Percentiles rank a stretch among this genome's conserved stretches.
Conservation (phyloP, 2,329 filamentous ascomycete species). For the Amylocarpus encephaloides region DNA sequence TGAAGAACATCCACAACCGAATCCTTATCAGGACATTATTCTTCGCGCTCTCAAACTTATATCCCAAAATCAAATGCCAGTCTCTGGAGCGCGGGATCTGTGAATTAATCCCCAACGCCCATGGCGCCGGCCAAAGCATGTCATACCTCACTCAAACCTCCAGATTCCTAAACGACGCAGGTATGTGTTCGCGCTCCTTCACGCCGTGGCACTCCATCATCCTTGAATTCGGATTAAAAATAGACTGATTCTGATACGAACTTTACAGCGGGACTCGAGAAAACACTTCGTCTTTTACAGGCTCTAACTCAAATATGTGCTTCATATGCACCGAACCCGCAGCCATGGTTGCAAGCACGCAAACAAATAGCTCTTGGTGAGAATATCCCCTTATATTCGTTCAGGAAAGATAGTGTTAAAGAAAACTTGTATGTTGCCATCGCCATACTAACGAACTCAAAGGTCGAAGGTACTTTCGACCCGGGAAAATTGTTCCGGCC, state of each 20-base stretch:
- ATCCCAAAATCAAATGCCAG: too few species aligned
- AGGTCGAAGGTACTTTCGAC: conserved; percentile 58
- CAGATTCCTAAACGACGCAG: conserved; percentile 24
- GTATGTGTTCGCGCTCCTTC: conserved; percentile 9
- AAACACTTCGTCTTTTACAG: conserved; percentile 53
- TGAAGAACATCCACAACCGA: too few species aligned
- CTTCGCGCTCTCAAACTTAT: background rate
- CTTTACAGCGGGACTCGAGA: conserved; percentile 51
- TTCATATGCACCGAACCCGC: conserved; percentile 38
- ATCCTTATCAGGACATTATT: background rate
- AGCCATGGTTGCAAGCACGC: conserved; percentile 34
- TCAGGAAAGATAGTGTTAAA: too few species aligned
- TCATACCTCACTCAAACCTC: conserved; percentile 15
- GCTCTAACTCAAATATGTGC: conserved; percentile 43
- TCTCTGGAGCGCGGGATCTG: background rate
- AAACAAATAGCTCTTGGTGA: conserved; percentile 39
- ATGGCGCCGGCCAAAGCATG: conserved; percentile 1
- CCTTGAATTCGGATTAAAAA: background rate
- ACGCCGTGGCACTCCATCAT: background rate
- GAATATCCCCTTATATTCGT: conserved; percentile 9
- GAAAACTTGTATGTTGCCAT: too few species aligned
- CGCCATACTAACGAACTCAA: background rate
- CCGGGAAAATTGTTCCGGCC: conserved; percentile 61
- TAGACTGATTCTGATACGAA: background rate
- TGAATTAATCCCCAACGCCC: background rate